Conservation (phyloP, 2,329 filamentous ascomycete species). For the Aspergillus niger region DNA sequence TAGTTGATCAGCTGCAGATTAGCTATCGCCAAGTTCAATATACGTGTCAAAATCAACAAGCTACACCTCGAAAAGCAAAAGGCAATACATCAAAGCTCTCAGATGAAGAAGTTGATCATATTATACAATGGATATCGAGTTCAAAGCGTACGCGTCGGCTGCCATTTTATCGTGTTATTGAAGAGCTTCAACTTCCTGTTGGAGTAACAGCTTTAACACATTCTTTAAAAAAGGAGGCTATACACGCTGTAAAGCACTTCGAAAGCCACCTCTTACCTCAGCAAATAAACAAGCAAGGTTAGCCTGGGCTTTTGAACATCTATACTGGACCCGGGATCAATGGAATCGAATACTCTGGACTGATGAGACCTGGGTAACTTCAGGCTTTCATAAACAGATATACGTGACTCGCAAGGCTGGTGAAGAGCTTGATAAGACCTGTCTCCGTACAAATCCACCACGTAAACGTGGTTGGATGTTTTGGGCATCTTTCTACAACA, state of each 20-base stretch:
- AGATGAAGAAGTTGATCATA: not conserved
- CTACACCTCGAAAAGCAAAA: not conserved
- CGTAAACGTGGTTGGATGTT: slow-evolving; percentile 11
- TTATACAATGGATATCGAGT: not conserved
- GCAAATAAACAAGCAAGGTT: not conserved
- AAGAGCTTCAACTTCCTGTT: not conserved
- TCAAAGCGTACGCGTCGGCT: not conserved
- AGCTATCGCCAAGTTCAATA: not conserved
- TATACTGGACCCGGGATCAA: slow-evolving; percentile 12
- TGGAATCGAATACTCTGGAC: slow-evolving; percentile 12
- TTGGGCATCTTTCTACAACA: not conserved
- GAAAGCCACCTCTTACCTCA: not conserved
- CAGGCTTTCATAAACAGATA: slow-evolving; percentile 15
- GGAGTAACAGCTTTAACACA: not conserved
- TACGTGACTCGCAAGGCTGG: slow-evolving; percentile 13
- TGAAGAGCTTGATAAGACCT: slow-evolving; percentile 15
- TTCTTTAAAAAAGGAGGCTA: not conserved
- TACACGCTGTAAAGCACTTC: not conserved
- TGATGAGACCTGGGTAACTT: slow-evolving; percentile 16
- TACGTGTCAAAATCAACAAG: not conserved
- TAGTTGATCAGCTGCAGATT: not conserved
- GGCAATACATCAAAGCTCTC: not conserved
- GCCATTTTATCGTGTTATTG: not conserved
- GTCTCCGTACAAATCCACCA: slow-evolving; percentile 4
- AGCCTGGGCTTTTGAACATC: slow-evolving; percentile 9